These are phyloP conservation scores for Ogataea minuta DNA, from an alignment of 805 yeast species.

Conservation along the genomic window DNA sequence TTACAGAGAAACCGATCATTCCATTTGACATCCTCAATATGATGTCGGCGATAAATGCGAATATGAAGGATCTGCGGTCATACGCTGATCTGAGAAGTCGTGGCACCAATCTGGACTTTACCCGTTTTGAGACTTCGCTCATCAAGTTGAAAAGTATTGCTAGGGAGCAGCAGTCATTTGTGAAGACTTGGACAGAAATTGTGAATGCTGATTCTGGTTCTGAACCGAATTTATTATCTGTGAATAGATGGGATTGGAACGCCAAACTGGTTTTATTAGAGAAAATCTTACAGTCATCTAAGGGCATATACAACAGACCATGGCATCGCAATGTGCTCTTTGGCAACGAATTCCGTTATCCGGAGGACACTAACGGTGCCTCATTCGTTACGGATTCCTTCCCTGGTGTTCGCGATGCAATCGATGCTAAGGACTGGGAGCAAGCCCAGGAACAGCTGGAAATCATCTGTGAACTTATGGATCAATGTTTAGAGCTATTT, in stretches of 20 bases:
- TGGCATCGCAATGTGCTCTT: slow-evolving; percentile 67
- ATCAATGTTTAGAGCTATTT: slow-evolving; percentile 25
- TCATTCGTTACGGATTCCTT: slow-evolving; percentile 60
- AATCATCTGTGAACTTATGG: slow-evolving; percentile 38
- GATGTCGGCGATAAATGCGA: slow-evolving; percentile 42
- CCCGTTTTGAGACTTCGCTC: slow-evolving; percentile 29
- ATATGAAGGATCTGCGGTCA: slow-evolving; percentile 45
- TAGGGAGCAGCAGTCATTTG: slow-evolving; percentile 52
- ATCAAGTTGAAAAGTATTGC: slow-evolving; percentile 44
- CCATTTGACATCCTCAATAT: slow-evolving; percentile 60
- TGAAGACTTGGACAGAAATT: slow-evolving; percentile 59
- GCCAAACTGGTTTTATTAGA: slow-evolving; percentile 58
- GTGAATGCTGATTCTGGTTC: slow-evolving; percentile 52
- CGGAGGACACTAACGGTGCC: slow-evolving; percentile 36
- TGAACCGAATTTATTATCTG: slow-evolving; percentile 71
- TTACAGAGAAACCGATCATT: slow-evolving; percentile 74
- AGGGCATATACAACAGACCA: slow-evolving; percentile 48
- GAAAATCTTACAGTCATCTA: slow-evolving; percentile 46
- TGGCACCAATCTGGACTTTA: slow-evolving; percentile 24
- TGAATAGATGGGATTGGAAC: slow-evolving; percentile 80
- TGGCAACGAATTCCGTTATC: slow-evolving; percentile 66
- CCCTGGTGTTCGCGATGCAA: slow-evolving; percentile 73
- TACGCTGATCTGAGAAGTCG: slow-evolving; percentile 30
- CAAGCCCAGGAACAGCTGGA: slow-evolving; percentile 55
- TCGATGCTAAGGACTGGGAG: slow-evolving; percentile 47